Evolutionary conservation across 306 rosid species (phyloP), one percentile per base, ranked within the genome.

Genomic region (Cajanus cajan): DNA sequence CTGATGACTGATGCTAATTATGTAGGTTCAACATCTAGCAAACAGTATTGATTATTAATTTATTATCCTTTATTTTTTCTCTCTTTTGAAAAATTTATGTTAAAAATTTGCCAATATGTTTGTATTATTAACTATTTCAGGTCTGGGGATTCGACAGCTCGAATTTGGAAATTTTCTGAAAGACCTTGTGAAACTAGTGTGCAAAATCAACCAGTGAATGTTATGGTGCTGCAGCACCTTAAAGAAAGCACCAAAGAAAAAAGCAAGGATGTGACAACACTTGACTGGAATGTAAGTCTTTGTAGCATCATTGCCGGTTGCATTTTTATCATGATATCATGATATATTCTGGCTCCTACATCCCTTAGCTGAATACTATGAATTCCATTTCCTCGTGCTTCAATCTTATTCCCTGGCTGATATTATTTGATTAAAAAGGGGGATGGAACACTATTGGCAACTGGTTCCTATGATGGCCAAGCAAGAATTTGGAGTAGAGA

Each of bases 401-500:
- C 75, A 12, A 44, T 74, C 12, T 71, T 72, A 16, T 63, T 28
- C 48, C 73, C 36, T 8, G 5, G 61, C 69, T 51, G 31, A 76
- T 40, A 57, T 77, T 48, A 67, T 78, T 19, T 12, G 4, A 36
- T 71, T 58, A 50, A 45, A 33, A 62, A 90, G 92, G 89, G 84
- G 22, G 92, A 90, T 11, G 94, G 94, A 48, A 88, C 89, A 8
- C 80, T 90, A 63, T 85, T 90, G 69, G 94, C 94, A 64, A 88
- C 94, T 7, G 94, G 94, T 69, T 90, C 94, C 41, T 88, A 90
- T 43, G 94, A 90, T 84, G 94, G 94, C 41, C 94, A 90, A 79
- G 92, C 94, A 80, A 88, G 92, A 86, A 88, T 90, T 63, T 90
- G 92, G 94, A 73, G 82, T 63, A 86, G 71, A 58, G 88, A 90